Evolutionary conservation across 352 stramenopile species (phyloP), one percentile per base, ranked within the genome.

Genomic region (Globisporangium camurandrum): DNA sequence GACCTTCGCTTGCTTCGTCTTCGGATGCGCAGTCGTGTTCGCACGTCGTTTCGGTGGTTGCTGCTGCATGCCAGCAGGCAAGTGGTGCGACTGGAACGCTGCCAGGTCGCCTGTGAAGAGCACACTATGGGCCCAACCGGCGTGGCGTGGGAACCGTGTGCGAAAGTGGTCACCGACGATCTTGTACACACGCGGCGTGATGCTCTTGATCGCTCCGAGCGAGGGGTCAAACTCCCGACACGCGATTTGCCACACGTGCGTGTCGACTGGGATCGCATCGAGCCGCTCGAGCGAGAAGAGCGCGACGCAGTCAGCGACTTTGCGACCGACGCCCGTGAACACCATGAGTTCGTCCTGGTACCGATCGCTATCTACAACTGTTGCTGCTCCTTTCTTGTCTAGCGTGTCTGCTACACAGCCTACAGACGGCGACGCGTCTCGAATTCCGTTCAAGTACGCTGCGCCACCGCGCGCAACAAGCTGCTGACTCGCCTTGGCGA

Each of bases 221-320:
- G 50, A 62, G 23, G 64, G 3, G 23, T 91, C 75, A 43, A 93
- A 75, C 49, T 95, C 82, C 11, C 84, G 79, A 16, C 85, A 86
- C n/a, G 91, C 91, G 65, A 98, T 98, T 30, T 96, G 87, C 88
- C 91, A 97, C 24, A 98, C 90, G 64, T 99, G 96, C 24, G 95
- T 96, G 67, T 99, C 96, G 1, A 98, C 94, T 1, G 96, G 96
- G 49, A 99, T 98, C 5, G 88, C 77, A 27, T 95, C 83, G 23
- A 87, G 61, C 49, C 94, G 84, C 46, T 97, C 88, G 17, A 98
- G 59, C 4, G 90, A 97, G 64, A 99, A 99, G 5, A 99, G 83
- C 28, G 88, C 94, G 9, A 99, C 85, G 62, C 96, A 99, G 67
- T 99, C 96, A 1, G 96, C 96, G 3, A 99, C 95, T 68, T 99